Evolutionary conservation across 345 rosid species (phyloP).

Genomic region (Trapa incisa): DNA sequence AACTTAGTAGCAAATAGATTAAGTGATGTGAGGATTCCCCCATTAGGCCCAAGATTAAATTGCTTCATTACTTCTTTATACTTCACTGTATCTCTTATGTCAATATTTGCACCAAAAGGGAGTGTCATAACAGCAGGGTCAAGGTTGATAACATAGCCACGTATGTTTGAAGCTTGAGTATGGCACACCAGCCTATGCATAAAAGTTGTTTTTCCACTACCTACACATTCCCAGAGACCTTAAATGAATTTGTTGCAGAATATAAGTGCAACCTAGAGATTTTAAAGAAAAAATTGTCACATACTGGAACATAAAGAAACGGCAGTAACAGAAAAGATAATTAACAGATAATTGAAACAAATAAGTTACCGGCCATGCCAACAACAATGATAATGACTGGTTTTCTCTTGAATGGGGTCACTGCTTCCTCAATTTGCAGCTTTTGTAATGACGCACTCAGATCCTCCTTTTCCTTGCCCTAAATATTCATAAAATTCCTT

Average conservation of each 20-base stretch:
- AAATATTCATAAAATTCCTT: neutral
- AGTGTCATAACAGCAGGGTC: conserved; percentile 22
- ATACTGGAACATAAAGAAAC: neutral
- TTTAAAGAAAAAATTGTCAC: neutral
- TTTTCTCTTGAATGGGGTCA: conserved; percentile 14
- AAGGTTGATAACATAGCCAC: conserved; percentile 19
- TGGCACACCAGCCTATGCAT: conserved; percentile 21
- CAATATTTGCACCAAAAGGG: conserved; percentile 20
- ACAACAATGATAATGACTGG: conserved; percentile 18
- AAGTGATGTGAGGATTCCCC: conserved; percentile 19
- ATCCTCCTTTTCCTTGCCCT: conserved; percentile 15
- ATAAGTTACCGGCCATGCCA: conserved; percentile 15
- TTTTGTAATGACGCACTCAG: conserved; percentile 6
- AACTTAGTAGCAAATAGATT: conserved; percentile 21
- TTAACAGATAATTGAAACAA: neutral
- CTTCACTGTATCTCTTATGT: conserved; percentile 16
- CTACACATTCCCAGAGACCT: conserved; percentile 4
- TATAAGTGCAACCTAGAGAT: neutral
- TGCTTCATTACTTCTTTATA: conserved; percentile 21
- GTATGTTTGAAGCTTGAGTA: conserved; percentile 18
- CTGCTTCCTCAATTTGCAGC: conserved; percentile 8
- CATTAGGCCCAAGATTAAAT: conserved; percentile 21
- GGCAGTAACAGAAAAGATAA: neutral
- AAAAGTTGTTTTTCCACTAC: conserved; percentile 18
- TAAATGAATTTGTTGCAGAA: neutral